Evolutionary conservation across 2,329 filamentous ascomycete species (phyloP).

Genomic region (Thelonectria rubi): DNA sequence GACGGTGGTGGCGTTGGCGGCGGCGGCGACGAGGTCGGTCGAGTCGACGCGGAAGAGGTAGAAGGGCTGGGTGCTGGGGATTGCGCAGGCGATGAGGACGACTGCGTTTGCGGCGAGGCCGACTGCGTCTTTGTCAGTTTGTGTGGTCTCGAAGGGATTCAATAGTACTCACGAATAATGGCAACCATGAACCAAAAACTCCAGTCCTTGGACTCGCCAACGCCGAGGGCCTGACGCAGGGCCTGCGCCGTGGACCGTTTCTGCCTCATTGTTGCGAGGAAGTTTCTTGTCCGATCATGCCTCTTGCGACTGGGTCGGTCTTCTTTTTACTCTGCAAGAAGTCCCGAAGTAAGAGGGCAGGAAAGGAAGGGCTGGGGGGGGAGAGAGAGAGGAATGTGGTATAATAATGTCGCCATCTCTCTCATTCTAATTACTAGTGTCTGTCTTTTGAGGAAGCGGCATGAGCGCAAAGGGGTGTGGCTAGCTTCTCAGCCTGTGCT

Average conservation of each 20-base stretch:
- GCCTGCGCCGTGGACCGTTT: constrained; percentile 10
- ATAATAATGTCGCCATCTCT: no score
- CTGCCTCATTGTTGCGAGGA: background rate
- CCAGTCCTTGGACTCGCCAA: constrained; percentile 24
- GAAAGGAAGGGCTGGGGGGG: no score
- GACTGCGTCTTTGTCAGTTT: constrained; percentile 9
- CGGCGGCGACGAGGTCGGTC: constrained; percentile 21
- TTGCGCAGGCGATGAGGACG: constrained; percentile 24
- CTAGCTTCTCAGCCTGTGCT: no score
- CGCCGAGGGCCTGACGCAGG: constrained; percentile 22
- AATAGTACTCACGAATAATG: constrained; percentile 16
- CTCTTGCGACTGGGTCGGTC: no score
- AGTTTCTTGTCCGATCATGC: background rate
- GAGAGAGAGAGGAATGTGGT: no score
- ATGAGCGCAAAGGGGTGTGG: no score
- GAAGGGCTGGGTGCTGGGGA: constrained; percentile 20
- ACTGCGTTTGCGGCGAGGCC: constrained; percentile 27
- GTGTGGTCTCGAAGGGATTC: background rate
- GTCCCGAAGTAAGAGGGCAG: no score
- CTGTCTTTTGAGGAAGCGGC: no score
- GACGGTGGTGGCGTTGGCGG: constrained; percentile 16
- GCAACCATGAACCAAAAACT: constrained; percentile 31
- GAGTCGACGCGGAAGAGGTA: constrained; percentile 30
- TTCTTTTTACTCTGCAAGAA: background rate
- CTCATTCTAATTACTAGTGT: no score